Evolutionary conservation across 1,139 yeast species (phyloP).

Genomic region (Torulaspora pretoriensis): DNA sequence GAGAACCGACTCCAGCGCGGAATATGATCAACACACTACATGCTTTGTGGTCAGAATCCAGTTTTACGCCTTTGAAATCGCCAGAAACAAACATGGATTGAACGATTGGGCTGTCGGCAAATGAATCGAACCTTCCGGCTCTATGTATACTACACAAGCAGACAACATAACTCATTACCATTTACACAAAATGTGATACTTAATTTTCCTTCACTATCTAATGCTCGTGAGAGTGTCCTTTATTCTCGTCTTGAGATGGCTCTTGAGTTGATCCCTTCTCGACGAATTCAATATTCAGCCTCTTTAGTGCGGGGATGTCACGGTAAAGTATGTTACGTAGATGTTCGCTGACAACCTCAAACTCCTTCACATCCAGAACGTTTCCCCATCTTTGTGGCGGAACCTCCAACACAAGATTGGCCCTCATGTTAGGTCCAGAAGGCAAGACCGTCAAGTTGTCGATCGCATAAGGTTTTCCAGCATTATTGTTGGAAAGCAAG

Average conservation of each 20-base stretch:
- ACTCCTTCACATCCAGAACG: conserved; percentile 42
- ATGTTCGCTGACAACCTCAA: conserved; percentile 43
- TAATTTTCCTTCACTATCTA: neutral
- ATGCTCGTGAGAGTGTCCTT: conserved; percentile 4
- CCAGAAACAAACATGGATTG: conserved; percentile 83
- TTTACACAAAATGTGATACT: neutral
- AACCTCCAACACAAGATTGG: conserved; percentile 41
- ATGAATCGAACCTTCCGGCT: conserved; percentile 6
- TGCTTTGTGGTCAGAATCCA: conserved; percentile 90
- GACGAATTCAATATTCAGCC: conserved; percentile 36
- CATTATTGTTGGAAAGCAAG: conserved; percentile 37
- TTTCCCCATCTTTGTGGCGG: conserved; percentile 44
- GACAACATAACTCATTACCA: conserved; percentile 1
- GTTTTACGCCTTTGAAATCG: conserved; percentile 91
- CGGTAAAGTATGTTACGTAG: conserved; percentile 26
- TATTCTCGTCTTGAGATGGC: conserved; percentile 17
- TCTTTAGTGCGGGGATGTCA: conserved; percentile 35
- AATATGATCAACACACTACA: conserved; percentile 79
- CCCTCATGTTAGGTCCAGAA: conserved; percentile 64
- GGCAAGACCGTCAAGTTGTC: conserved; percentile 53
- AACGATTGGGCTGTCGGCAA: conserved; percentile 74
- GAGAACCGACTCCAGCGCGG: conserved; percentile 64
- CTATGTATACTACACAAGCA: conserved; percentile 3
- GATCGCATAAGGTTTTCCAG: conserved; percentile 41
- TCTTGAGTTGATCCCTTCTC: conserved; percentile 29